Conservation (phyloP, 208 protist genomes). For the Tritrichomonas musculus region DNA sequence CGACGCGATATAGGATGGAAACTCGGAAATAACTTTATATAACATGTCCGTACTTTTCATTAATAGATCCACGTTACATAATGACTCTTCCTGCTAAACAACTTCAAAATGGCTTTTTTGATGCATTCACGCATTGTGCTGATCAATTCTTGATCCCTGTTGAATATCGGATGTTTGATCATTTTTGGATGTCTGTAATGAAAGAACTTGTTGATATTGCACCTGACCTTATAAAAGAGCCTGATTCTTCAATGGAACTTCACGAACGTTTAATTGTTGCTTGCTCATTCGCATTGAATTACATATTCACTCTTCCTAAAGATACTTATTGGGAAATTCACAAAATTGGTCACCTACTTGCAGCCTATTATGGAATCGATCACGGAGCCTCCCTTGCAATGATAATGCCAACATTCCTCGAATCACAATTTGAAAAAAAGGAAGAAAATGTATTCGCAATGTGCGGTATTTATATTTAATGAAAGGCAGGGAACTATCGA, state of each 20-base stretch:
- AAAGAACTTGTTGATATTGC: background rate
- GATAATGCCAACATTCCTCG: background rate
- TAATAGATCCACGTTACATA: no score
- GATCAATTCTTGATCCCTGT: no score
- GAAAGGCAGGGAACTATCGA: background rate
- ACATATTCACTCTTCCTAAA: background rate
- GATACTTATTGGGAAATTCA: background rate
- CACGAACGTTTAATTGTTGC: background rate
- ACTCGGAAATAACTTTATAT: no score
- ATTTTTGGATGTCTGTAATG: background rate
- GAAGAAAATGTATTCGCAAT: background rate
- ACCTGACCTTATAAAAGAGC: background rate
- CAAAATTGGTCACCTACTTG: background rate
- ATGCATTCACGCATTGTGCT: no score
- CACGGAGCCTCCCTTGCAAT: conserved; percentile 5
- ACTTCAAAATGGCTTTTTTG: no score
- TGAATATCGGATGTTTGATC: no score
- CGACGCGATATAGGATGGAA: no score
- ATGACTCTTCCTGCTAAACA: no score
- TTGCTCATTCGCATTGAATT: background rate
- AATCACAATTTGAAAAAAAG: no score
- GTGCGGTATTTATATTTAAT: background rate
- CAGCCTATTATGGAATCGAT: background rate
- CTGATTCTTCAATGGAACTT: background rate
- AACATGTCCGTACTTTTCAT: no score